Evolutionary conservation across 495 filamentous ascomycete genomes (phyloP), one percentile per base, ranked within the genome.

Genomic region (Trichoderma reesei): DNA sequence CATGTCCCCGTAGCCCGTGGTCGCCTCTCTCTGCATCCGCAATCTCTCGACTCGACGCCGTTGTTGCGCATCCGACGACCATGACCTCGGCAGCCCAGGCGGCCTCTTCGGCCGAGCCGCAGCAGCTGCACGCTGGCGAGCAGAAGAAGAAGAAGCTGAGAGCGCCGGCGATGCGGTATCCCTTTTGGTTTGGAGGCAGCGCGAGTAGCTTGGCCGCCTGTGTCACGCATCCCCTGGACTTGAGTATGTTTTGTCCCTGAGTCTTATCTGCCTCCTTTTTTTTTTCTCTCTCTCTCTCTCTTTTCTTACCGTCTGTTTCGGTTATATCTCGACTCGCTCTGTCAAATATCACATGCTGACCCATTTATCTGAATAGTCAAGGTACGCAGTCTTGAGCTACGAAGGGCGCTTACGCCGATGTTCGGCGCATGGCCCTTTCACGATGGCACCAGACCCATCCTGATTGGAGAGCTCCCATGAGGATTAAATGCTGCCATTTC

Each of bases 111-210:
- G 51, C 51, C 3, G 42, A 46, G 42, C 42, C 42, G n/a, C n/a
- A n/a, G 42, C 51, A 56, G 51, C 51, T 56, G 20, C 48, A 66
- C 38, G 60, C 67, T 13, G 56, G 62, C 46, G 67, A 51, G 59
- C 39, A 65, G 51, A 73, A 68, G 62, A 65, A 65, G 11, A 72
- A 75, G 65, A 68, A 66, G 33, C 61, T 66, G 63, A 71, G 67
- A 63, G 71, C 77, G 66, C 64, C 69, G 41, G 63, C 67, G 7
- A 78, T 87, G 46, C 81, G 82, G 66, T 91, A 91, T 73, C 89
- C 89, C 37, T 94, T 96, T 77, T 96, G 92, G 92, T 96, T 97
- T 75, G 92, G 92, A 44, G 92, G 92, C 31, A 93, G 88, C 70
- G 90, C 92, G 20, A 92, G 88, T 67, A 93, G 89, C 73, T 87